Evolutionary conservation across 1,284 basidiomycete genomes (phyloP).

Genomic region (Singerocomus inundabilis): DNA sequence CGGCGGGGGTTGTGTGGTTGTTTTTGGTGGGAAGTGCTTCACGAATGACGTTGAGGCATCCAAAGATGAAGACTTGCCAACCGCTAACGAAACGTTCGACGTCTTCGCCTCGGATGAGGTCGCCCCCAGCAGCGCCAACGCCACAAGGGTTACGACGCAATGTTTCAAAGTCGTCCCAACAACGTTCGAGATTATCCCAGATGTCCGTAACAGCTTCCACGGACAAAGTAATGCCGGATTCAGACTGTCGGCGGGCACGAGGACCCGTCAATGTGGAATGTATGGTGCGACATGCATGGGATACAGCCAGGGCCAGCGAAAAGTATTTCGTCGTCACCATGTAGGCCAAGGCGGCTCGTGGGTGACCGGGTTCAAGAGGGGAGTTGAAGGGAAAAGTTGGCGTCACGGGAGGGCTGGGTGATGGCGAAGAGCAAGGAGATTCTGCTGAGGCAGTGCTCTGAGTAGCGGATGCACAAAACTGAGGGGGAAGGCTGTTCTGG

Average conservation of each 20-base stretch:
- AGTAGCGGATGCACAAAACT: slow-evolving; percentile 29
- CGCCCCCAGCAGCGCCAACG: slow-evolving; percentile 38
- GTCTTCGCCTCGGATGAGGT: slow-evolving; percentile 52
- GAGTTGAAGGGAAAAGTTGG: slow-evolving; percentile 36
- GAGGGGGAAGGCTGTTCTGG: slow-evolving; percentile 58
- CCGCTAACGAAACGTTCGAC: slow-evolving; percentile 56
- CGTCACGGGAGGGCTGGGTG: slow-evolving; percentile 29
- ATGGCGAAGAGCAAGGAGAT: slow-evolving; percentile 28
- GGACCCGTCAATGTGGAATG: slow-evolving; percentile 74
- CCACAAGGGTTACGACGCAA: slow-evolving; percentile 43
- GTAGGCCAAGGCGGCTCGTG: slow-evolving; percentile 32
- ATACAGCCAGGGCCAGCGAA: slow-evolving; percentile 66
- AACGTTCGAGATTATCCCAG: slow-evolving; percentile 78
- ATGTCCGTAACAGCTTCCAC: slow-evolving; percentile 62
- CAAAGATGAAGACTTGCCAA: slow-evolving; percentile 51
- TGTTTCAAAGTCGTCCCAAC: slow-evolving; percentile 78
- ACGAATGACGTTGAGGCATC: slow-evolving; percentile 49
- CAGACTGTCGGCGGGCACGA: slow-evolving; percentile 58
- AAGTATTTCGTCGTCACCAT: slow-evolving; percentile 40
- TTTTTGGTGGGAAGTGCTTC: slow-evolving; percentile 23
- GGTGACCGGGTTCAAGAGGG: slow-evolving; percentile 30
- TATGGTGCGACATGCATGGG: slow-evolving; percentile 70
- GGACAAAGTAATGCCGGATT: slow-evolving; percentile 52
- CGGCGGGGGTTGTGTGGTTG: not conserved
- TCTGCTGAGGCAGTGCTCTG: slow-evolving; percentile 26